phyloP scores from a whole-genome alignment of 2,329 filamentous ascomycete species.

The Diaporthe sp. region DNA sequence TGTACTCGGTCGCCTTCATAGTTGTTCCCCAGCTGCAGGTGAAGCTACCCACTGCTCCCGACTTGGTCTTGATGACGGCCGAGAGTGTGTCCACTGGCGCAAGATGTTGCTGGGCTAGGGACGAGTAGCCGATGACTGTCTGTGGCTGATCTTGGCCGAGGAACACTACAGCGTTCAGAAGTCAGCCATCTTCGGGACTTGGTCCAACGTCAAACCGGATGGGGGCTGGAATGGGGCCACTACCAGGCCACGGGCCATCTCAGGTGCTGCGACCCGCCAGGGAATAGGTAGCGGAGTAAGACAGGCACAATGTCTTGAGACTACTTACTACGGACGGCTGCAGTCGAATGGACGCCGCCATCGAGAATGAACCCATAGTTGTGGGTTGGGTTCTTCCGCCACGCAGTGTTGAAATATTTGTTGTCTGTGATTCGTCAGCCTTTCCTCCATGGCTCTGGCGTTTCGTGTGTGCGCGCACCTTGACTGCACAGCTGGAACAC shows the following conservation, averaged over 20 bases:
- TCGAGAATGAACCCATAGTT: slow-evolving; percentile 82
- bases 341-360: slow-evolving; percentile 78
- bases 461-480: slow-evolving; percentile 27
- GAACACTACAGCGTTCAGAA: slow-evolving; percentile 53
- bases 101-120: slow-evolving; percentile 66
- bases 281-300: not conserved
- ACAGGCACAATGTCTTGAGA: not conserved
- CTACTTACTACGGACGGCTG: slow-evolving; percentile 61
- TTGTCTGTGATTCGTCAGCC: slow-evolving; percentile 43
- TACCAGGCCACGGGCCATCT: not conserved
- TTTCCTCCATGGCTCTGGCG: not conserved
- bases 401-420: slow-evolving; percentile 62
- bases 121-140: slow-evolving; percentile 67
- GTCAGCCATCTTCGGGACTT: not conserved
- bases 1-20: slow-evolving; percentile 65
- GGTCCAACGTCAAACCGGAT: not conserved
- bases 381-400: slow-evolving; percentile 76
- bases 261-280: not conserved
- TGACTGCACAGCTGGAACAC: slow-evolving; percentile 57
- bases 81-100: slow-evolving; percentile 75
- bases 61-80: slow-evolving; percentile 66
- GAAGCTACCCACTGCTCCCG: slow-evolving; percentile 69
- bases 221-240: not conserved
- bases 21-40: slow-evolving; percentile 70
- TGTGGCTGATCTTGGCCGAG: slow-evolving; percentile 60